Evolutionary conservation across 2,329 filamentous ascomycete genomes (phyloP).

Genomic region (Fonsecaea erecta): DNA sequence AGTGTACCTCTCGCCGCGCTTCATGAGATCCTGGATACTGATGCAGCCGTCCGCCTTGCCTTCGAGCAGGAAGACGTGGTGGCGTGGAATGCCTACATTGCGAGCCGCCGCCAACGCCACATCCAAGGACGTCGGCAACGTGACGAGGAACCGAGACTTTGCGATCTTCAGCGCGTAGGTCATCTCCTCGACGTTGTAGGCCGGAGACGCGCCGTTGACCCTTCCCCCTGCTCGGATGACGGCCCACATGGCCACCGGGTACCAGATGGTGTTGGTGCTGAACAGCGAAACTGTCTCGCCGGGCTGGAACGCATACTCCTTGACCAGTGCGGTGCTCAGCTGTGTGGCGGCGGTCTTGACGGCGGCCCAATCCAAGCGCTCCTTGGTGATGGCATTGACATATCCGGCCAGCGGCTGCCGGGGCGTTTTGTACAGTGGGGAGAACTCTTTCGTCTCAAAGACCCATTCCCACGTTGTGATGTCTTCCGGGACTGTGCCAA

Average conservation of each 20-base stretch:
- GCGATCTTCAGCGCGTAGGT: conserved; percentile 65
- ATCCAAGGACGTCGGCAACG: conserved; percentile 58
- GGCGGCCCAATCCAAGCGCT: conserved; percentile 61
- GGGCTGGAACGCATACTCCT: conserved; percentile 58
- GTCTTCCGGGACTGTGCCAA: conserved; percentile 55
- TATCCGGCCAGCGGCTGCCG: conserved; percentile 55
- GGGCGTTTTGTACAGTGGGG: conserved; percentile 51
- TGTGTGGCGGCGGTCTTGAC: conserved; percentile 62
- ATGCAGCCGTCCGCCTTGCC: conserved; percentile 56
- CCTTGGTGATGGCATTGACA: conserved; percentile 63
- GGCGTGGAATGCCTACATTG: conserved; percentile 57
- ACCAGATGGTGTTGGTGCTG: conserved; percentile 69
- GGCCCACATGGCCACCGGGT: conserved; percentile 66
- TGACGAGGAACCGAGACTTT: conserved; percentile 63
- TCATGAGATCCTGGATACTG: conserved; percentile 44
- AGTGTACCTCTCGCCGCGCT: conserved; percentile 39
- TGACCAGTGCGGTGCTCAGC: conserved; percentile 64
- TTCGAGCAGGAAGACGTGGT: conserved; percentile 61
- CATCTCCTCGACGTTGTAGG: conserved; percentile 72
- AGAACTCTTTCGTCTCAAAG: conserved; percentile 59
- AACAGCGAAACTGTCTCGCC: conserved; percentile 66
- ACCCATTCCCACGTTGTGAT: conserved; percentile 66
- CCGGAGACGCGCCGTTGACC: conserved; percentile 66
- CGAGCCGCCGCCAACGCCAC: conserved; percentile 60
- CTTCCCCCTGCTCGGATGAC: conserved; percentile 59